Evolutionary conservation across 2,329 filamentous ascomycete genomes (phyloP), one percentile per base, ranked within the genome.

Genomic region (Alternaria dauci): DNA sequence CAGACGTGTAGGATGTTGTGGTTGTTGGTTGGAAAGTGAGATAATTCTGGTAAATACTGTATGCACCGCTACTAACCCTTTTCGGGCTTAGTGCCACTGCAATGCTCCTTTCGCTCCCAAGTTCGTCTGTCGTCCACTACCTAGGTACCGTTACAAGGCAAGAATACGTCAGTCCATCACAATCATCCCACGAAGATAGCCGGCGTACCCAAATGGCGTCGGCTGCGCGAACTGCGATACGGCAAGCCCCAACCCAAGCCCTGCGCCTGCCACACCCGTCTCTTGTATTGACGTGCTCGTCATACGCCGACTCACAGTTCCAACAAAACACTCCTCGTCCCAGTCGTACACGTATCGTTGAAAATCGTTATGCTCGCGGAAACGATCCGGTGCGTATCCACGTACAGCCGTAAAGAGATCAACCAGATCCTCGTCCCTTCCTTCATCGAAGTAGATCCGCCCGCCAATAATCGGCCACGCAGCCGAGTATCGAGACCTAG

Each of bases 131-230:
- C 14, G 46, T 48, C 34, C 20, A 36, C 25, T 23, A 23, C 20
- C 20, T 23, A 23, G 20, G 20, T 52, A 52, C 4, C 30, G 2
- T 52, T 52, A 52, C 34, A 52, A 52, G 4, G 8, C 11, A 12
- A 30, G 8, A 16, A 25, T 18, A 23, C n/a, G 42, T 59, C 42
- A 59, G 30, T 59, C 56, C 36, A 59, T 50, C 7, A 59, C 43
- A 32, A 54, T 3, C 50, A 50, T 59, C 2, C 56, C 56, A 16
- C 50, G 56, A 8, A 59, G 36, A 48, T 53, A 59, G 8, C 56
- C 56, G 12, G 50, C 51, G 23, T 54, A 39, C 1, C 56, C 56
- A 32, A 47, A 48, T 4, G 36, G 26, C 43, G 34, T 47, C n/a
- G 43, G 43, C 5, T 26, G 56, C 28, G 36, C 11, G 8, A 43